Base-by-base conservation (phyloP, 225 moss, liverwort and hornwort genomes). In the Climacium dendroides region DNA sequence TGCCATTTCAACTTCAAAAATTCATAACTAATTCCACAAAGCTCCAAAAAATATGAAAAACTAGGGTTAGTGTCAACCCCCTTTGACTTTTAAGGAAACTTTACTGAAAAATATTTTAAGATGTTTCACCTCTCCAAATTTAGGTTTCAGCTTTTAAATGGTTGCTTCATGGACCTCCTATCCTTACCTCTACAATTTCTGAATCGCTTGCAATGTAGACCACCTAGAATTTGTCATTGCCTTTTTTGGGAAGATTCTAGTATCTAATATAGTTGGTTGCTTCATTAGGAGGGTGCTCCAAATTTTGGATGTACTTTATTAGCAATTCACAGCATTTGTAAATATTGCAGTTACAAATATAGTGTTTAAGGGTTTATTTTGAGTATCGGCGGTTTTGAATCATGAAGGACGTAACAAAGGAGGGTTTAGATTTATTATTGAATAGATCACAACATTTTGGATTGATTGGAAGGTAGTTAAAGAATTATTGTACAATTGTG, bases 381-480 rank as follows among this genome's bases (percentile, higher is more conserved):
- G 20, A 66, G 4, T 19, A 65, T 35, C 35, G 18, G 10, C 0
- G 1, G 10, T 35, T n/a, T 66, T 19, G 10, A 20, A 0, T 12
- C 2, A 0, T 66, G 1, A n/a, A 11, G 4, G 7, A 66, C 37
- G 0, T n/a, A 2, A 35, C 3, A 7, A 11, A 12, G 7, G 37
- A n/a, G 1, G 66, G 2, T 7, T 22, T 66, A 11, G n/a, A 0
- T 37, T 65, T 22, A 22, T 0, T n/a, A 4, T 1, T 11, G 7
- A 37, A 23, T n/a, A 4, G 1, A 23, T 37, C 2, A 67, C 7
- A 67, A 22, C 4, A 1, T 22, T 67, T 66, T 67, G 1, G 4
- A 3, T 0, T 1, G 0, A 35, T 19, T 1, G 1, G 2, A 17
- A 22, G 7, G 22, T 0, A 20, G 11, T 11, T 66, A 22, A 37